Conservation (phyloP, 1,284 basidiomycete genomes). For the Golubevia pallescens region DNA sequence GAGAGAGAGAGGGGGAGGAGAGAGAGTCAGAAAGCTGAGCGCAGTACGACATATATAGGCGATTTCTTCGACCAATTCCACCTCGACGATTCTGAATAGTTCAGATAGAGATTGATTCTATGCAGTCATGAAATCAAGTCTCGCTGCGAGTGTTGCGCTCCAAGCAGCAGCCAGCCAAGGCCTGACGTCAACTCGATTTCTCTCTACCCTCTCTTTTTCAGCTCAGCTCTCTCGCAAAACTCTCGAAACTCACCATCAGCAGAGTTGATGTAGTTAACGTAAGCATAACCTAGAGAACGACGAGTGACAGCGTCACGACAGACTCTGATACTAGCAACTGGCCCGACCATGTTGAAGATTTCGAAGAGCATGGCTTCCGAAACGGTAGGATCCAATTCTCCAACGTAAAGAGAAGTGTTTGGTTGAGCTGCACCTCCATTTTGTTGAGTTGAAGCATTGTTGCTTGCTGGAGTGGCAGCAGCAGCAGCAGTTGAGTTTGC, state of each 20-base stretch:
- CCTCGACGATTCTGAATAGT: too few species aligned
- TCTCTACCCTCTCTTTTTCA: too few species aligned
- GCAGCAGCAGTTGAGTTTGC: conserved; percentile 2
- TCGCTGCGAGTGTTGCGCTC: too few species aligned
- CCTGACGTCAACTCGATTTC: too few species aligned
- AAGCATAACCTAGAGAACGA: conserved; percentile 98
- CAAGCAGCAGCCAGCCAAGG: too few species aligned
- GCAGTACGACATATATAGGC: too few species aligned
- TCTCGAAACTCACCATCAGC: conserved; percentile 83
- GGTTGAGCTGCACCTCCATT: conserved; percentile 16
- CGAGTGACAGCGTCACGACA: conserved; percentile 99
- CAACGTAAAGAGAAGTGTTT: conserved; percentile 89
- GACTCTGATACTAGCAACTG: conserved; percentile 98
- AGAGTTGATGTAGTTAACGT: conserved; percentile 98
- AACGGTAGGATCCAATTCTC: conserved; percentile 96
- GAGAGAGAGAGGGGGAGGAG: too few species aligned
- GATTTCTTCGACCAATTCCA: too few species aligned
- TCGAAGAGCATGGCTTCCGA: conserved; percentile 99
- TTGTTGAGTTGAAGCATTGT: too few species aligned
- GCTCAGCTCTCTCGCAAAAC: too few species aligned
- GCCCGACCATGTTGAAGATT: conserved; percentile 99
- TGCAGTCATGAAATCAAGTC: too few species aligned
- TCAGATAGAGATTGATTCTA: too few species aligned
- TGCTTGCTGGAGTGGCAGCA: neutral
- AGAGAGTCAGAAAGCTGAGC: conserved; percentile 12